Evolutionary conservation across 2,329 filamentous ascomycete genomes (phyloP).

Genomic region (Phoma sp.): DNA sequence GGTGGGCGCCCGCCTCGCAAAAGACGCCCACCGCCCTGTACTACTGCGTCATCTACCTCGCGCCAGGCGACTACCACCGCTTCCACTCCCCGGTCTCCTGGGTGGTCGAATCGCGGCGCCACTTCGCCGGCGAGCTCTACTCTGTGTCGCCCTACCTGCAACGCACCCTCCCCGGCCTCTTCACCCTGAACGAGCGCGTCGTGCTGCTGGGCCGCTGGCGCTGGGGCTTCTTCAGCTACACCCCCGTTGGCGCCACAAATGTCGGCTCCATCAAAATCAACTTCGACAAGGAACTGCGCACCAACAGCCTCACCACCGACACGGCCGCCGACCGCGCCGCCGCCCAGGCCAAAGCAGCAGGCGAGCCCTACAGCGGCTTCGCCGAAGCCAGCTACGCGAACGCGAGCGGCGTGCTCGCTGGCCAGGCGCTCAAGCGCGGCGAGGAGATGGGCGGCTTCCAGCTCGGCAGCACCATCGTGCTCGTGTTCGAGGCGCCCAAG

Average conservation of each 20-base stretch:
- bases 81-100: conserved; percentile 96
- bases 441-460: conserved; percentile 99
- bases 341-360: conserved; percentile 74
- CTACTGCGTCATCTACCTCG: conserved; percentile 94
- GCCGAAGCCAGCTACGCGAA: conserved; percentile 86
- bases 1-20: conserved; percentile 53
- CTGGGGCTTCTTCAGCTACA: conserved; percentile 96
- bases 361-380: conserved; percentile 88
- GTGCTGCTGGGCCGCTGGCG: conserved; percentile 93
- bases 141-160: conserved; percentile 95
- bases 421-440: conserved; percentile 81
- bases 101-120: conserved; percentile 93
- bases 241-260: conserved; percentile 94
- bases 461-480: conserved; percentile 89
- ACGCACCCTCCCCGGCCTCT: conserved; percentile 87
- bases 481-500: conserved; percentile 93
- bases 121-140: conserved; percentile 96
- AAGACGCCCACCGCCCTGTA: conserved; percentile 72
- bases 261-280: conserved; percentile 97
- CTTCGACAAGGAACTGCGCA: conserved; percentile 91
- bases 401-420: conserved; percentile 77
- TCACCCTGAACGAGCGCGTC: conserved; percentile 95
- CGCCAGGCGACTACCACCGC: conserved; percentile 96
- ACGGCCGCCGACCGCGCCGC: conserved; percentile 88
- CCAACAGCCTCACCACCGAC: conserved; percentile 90